A percentile compares a stretch with the other conserved stretches of the same genome.
These are phyloP conservation scores for Pogostemon cablin DNA, from an alignment of 257 asterid species.

Conservation along the genomic window DNA sequence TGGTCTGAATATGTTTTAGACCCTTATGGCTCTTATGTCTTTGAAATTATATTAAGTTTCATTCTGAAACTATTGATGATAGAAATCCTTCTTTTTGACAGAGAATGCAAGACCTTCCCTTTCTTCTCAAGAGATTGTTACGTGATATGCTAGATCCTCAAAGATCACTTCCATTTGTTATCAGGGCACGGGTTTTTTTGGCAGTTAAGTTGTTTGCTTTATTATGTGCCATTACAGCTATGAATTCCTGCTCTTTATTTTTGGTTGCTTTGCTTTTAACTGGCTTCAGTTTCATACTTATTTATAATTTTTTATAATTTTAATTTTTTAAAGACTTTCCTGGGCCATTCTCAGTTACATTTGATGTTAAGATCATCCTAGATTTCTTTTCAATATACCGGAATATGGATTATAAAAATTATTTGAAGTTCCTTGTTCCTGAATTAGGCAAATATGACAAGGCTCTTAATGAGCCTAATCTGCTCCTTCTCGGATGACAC, in stretches of 20 bases:
- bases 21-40: neutral
- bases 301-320: neutral
- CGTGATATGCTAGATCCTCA: conserved; percentile 88
- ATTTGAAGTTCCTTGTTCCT: neutral
- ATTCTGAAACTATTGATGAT: conserved; percentile 32
- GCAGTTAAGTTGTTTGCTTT: conserved; percentile 73
- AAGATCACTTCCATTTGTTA: conserved; percentile 79
- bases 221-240: conserved; percentile 25
- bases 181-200: conserved; percentile 80
- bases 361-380: neutral
- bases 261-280: neutral
- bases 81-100: conserved; percentile 44
- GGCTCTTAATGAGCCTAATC: conserved; percentile 1
- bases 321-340: neutral
- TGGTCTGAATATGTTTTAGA: neutral
- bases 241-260: conserved; percentile 16
- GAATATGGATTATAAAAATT: neutral
- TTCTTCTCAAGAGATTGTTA: conserved; percentile 81
- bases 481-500: neutral
- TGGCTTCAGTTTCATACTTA: conserved; percentile 7
- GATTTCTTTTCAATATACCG: neutral
- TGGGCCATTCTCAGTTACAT: neutral
- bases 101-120: conserved; percentile 95
- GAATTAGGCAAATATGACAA: neutral
- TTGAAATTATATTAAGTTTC: neutral